Base-by-base conservation (phyloP, 164 flowering plant species). In the Annona cherimola region DNA sequence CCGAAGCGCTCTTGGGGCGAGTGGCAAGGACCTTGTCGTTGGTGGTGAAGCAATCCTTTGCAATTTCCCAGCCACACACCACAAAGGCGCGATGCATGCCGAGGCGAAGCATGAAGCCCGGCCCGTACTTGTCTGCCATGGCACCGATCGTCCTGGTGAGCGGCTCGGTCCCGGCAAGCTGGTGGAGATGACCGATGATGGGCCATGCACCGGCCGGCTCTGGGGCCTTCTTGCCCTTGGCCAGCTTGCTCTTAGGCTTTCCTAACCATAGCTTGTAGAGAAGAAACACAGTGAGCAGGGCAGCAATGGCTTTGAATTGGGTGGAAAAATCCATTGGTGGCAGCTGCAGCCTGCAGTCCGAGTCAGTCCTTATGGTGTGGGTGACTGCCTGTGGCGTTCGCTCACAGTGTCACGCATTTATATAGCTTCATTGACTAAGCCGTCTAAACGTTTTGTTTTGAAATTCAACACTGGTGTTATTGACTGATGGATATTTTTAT, bases 31-130 rank as follows among this genome's bases (percentile, higher is more conserved):
- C 66, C 46, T 45, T 63, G 8, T 74, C 80, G 42, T 78, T 67
- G 14, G 45, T 68, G 9, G 77, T 74, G 66, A 74, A 72, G 44
- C 80, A 78, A 61, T 78, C 80, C 77, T 78, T 78, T 7, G 80
- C 80, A 7, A 69, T 20, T 70, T 78, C 75, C 70, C 66, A 64
- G 40, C 57, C 60, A 19, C 71, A 71, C 44, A 78, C 70, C 3
- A 78, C 75, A 2, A 78, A 18, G 16, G 70, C 57, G 5, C 75
- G 70, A 11, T n/a, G 72, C 16, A 67, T 18, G 1, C 81, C 78
- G 3, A 78, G 71, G 11, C 73, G 67, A 20, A 78, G 50, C 5
- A 40, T 64, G 70, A 75, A 78, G 18, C 50, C 67, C 1, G 78
- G 81, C 4, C 78, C 78, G 35, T 59, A 59, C 45, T 71, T 42